phyloP scores from a whole-genome alignment of 495 filamentous ascomycete genomes.

The Xanthoparmelia taractica region DNA sequence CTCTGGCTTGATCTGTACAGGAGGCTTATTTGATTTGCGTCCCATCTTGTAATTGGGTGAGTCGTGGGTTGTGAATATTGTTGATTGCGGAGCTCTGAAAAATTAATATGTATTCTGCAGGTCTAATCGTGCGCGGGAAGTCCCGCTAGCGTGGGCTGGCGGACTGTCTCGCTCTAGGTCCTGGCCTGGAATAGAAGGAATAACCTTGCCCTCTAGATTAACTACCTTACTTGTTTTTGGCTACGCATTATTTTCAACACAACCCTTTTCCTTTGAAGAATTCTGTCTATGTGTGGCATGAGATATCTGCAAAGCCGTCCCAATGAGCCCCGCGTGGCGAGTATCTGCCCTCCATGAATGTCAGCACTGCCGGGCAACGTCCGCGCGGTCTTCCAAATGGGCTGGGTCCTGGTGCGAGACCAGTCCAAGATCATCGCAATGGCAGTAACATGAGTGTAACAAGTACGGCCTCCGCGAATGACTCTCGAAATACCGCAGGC shows the following conservation, averaged over 20 bases:
- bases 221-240: neutral
- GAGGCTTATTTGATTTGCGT: constrained; percentile 21
- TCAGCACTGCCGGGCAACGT: constrained; percentile 21
- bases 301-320: neutral
- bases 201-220: neutral
- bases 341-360: constrained; percentile 22
- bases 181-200: constrained; percentile 3
- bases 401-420: constrained; percentile 14
- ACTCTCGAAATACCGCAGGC: constrained; percentile 14
- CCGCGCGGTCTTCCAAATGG: constrained; percentile 23
- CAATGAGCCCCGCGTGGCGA: constrained; percentile 8
- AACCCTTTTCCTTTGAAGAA: neutral
- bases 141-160: constrained; percentile 14
- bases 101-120: constrained; percentile 16
- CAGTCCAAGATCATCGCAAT: constrained; percentile 21
- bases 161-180: constrained; percentile 1
- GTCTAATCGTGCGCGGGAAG: constrained; percentile 7
- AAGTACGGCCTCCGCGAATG: neutral
- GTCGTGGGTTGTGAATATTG: neutral
- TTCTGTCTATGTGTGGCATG: constrained; percentile 4
- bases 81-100: constrained; percentile 19
- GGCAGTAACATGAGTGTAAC: constrained; percentile 2
- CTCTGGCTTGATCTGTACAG: constrained; percentile 27
- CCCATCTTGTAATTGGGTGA: constrained; percentile 30
- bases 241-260: neutral